Evolutionary conservation across 352 stramenopile species (phyloP), one percentile per base, ranked within the genome.

Genomic region (Phytopythium ostracodes): DNA sequence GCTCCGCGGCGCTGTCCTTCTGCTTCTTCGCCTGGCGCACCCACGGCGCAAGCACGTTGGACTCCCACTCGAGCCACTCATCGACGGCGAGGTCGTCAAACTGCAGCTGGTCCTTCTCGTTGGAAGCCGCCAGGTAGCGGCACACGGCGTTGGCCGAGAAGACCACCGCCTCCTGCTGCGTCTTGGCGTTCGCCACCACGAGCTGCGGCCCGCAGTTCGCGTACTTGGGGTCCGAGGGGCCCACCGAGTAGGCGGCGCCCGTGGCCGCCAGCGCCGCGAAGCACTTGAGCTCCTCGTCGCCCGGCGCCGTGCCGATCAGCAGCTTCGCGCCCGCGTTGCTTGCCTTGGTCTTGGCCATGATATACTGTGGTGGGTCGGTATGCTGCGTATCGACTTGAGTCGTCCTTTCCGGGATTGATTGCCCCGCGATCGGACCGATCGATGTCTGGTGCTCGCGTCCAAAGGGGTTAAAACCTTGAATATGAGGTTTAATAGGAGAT

Each of bases 1-100:
- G 62, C 47, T 46, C 44, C 59, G 47, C 58, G 47, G 65, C 60
- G 14, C 59, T 62, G 33, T 47, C 68, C 35, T 51, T 59, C 40
- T 76, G 66, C 54, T 86, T 87, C 70, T 84, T 84, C 59, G 66
- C 68, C 71, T 79, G 76, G 27, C 57, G 68, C 54, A 91, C 69
- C 77, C 77, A 91, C 17, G 75, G 80, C 35, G 72, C 58, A 38
- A 91, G 73, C 60, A 83, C 74, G 36, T 86, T 76, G 56, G 75
- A 77, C 66, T 95, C 86, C 86, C 86, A 95, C 59, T 89, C 82
- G 29, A 95, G 29, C 77, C 82, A 95, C 53, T 95, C 86, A 60
- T 95, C 84, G 40, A 95, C 82, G 2, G 81, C 77, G 36, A 93
- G 63, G 54, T 95, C 84, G 8, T 95, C 81, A 43, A 69, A 73